Conservation (phyloP, 2,329 filamentous ascomycete genomes). For the Ilyonectria destructans region DNA sequence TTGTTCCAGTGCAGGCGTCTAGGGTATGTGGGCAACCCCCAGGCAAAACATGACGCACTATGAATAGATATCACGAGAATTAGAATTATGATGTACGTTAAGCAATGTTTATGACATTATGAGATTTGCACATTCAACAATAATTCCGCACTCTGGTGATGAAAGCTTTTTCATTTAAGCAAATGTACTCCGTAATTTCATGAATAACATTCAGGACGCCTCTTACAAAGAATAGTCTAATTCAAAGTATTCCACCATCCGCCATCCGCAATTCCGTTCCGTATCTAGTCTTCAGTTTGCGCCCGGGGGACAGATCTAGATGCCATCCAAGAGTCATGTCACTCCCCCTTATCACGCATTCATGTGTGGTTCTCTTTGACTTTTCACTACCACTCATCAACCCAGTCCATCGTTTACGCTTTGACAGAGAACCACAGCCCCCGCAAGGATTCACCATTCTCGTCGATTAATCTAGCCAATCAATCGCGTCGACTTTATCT, state of each 20-base stretch:
- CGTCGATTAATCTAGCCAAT: slow-evolving; percentile 36
- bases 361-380: neutral
- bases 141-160: too few relatives aligned
- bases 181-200: too few relatives aligned
- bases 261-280: neutral
- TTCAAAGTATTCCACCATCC: neutral
- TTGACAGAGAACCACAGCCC: neutral
- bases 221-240: too few relatives aligned
- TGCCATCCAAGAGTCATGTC: neutral
- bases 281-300: too few relatives aligned
- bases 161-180: too few relatives aligned
- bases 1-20: neutral
- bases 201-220: too few relatives aligned
- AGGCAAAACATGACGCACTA: neutral
- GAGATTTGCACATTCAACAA: too few relatives aligned
- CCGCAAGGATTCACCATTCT: slow-evolving; percentile 11
- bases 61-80: neutral
- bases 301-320: neutral
- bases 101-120: too few relatives aligned
- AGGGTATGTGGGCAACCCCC: slow-evolving; percentile 1
- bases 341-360: neutral
- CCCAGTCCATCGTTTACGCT: neutral
- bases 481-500: neutral
- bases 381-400: neutral
- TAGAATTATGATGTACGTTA: neutral